phyloP scores from a whole-genome alignment of 2,329 filamentous ascomycete genomes.

The Didymella pinodella region DNA sequence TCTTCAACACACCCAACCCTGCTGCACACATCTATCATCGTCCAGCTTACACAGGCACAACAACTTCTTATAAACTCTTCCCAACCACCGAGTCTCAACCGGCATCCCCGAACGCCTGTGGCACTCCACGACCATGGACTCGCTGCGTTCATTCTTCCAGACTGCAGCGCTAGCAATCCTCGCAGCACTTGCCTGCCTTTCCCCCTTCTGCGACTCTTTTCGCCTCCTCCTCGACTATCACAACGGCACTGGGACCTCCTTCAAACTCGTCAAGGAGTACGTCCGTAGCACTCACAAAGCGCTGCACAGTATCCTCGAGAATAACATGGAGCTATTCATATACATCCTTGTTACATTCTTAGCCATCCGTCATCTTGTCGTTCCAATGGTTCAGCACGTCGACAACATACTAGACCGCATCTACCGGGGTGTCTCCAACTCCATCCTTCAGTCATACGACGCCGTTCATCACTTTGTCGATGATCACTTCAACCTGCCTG shows the following conservation, averaged over 20 bases:
- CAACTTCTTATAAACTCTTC: no score
- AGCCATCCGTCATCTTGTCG: background rate
- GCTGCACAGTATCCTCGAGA: background rate
- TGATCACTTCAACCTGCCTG: background rate
- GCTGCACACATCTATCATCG: background rate
- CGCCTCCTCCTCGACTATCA: background rate
- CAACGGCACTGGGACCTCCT: background rate
- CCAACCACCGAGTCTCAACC: background rate
- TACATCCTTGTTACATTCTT: background rate
- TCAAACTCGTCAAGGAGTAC: background rate
- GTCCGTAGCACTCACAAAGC: background rate
- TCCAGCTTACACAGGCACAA: background rate
- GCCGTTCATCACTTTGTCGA: background rate
- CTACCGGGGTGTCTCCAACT: background rate
- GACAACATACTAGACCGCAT: background rate
- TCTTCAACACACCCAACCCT: background rate
- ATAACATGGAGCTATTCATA: background rate
- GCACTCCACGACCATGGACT: background rate
- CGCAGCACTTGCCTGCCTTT: background rate
- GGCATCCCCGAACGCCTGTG: background rate
- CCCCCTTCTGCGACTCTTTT: background rate
- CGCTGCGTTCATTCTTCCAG: background rate
- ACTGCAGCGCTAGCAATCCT: background rate
- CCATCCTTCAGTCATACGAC: background rate
- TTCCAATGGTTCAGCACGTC: background rate